These are phyloP conservation scores for Diutina rugosa DNA, from an alignment of 1,139 yeast genomes.

Conservation along the genomic window DNA sequence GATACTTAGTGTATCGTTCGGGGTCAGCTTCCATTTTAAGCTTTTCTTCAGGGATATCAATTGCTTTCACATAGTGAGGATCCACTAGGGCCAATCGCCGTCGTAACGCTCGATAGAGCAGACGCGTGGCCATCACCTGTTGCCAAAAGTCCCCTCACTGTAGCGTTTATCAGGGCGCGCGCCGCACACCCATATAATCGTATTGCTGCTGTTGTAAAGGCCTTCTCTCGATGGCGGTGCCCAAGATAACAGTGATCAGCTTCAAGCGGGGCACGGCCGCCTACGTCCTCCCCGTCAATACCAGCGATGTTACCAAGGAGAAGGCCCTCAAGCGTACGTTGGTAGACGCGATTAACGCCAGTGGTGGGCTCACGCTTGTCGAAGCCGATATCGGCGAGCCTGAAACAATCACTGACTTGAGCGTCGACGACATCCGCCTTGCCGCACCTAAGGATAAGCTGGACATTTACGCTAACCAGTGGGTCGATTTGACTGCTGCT, in stretches of 20 bases:
- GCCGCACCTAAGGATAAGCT: background rate
- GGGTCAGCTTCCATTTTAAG: background rate
- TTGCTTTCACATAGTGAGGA: background rate
- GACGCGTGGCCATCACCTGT: background rate
- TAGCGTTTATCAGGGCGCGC: background rate
- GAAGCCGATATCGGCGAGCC: constrained; percentile 9
- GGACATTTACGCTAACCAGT: background rate
- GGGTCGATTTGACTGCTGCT: background rate
- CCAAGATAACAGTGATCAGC: constrained; percentile 21
- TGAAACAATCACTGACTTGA: background rate
- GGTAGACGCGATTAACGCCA: constrained; percentile 22
- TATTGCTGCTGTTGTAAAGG: background rate
- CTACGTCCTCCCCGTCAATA: constrained; percentile 22
- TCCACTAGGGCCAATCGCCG: background rate
- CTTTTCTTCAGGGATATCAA: background rate
- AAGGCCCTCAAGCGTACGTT: constrained; percentile 19
- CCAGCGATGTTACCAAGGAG: constrained; percentile 12
- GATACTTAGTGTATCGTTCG: background rate
- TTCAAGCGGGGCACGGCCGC: constrained; percentile 32
- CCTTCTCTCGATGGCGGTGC: background rate
- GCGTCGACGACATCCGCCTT: background rate
- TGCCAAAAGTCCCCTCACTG: background rate
- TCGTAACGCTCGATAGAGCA: background rate
- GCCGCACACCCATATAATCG: background rate
- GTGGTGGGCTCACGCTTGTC: constrained; percentile 30